These are phyloP conservation scores for Usnea hakonensis DNA, from an alignment of 495 filamentous ascomycete species.

Conservation along the genomic window DNA sequence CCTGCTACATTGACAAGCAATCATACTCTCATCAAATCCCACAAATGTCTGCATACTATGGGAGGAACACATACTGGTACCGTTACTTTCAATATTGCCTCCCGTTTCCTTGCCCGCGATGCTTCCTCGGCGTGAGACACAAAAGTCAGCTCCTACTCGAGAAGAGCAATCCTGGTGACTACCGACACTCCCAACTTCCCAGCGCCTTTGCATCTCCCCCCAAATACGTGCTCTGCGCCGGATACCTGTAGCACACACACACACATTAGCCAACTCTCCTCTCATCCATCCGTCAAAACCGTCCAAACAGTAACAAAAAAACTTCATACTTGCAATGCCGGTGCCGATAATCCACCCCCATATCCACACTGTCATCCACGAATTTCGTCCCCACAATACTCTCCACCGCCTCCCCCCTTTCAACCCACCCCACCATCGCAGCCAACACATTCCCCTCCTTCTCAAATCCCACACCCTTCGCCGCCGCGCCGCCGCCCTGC, in stretches of 20 bases:
- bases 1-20: too few relatives aligned
- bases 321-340: constrained; percentile 35
- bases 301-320: too few relatives aligned
- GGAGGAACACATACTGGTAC: too few relatives aligned
- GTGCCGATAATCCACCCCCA: constrained; percentile 31
- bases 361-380: constrained; percentile 30
- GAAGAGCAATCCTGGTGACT: background rate
- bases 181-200: constrained; percentile 12
- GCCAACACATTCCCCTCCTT: constrained; percentile 41
- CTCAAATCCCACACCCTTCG: constrained; percentile 28
- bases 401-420: constrained; percentile 48
- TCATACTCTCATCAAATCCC: too few relatives aligned
- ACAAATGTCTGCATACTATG: too few relatives aligned
- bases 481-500: constrained; percentile 31
- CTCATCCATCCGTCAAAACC: background rate
- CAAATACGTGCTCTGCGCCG: constrained; percentile 3
- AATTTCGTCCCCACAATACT: constrained; percentile 48
- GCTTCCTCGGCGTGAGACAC: too few relatives aligned
- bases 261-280: constrained; percentile 2
- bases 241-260: constrained; percentile 31
- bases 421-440: constrained; percentile 55
- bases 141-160: too few relatives aligned
- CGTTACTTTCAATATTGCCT: too few relatives aligned
- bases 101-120: too few relatives aligned
- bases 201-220: background rate